Evolutionary conservation across 208 protist genomes (phyloP).

Genomic region (Leishmania martiniquensis): DNA sequence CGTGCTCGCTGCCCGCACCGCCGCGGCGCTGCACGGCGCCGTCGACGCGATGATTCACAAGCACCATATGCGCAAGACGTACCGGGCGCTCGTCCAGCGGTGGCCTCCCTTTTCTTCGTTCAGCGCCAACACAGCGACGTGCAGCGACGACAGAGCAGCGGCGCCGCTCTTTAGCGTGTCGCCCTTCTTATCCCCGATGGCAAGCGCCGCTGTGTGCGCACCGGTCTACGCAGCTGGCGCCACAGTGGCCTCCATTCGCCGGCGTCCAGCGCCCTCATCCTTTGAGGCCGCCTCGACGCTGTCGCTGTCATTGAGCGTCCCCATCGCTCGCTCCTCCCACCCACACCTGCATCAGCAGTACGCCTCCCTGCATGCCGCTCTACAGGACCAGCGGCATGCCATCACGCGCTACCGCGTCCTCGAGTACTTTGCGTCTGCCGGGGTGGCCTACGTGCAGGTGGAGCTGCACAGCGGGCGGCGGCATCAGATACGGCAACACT

Average conservation of each 20-base stretch:
- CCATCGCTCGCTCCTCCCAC: not conserved
- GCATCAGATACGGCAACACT: constrained; percentile 89
- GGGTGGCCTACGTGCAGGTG: constrained; percentile 72
- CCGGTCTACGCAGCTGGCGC: constrained; percentile 30
- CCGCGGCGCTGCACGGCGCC: constrained; percentile 30
- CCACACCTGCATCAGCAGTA: constrained; percentile 9
- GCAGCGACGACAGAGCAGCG: not conserved
- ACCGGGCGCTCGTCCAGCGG: constrained; percentile 62
- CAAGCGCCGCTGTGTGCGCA: constrained; percentile 6
- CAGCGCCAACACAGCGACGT: not conserved
- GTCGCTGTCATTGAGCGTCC: not conserved
- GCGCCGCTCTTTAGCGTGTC: constrained; percentile 17
- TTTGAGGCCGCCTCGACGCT: not conserved
- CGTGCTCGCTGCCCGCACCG: constrained; percentile 49
- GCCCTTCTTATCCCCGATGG: constrained; percentile 27
- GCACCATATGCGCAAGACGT: constrained; percentile 56
- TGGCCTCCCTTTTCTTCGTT: constrained; percentile 22
- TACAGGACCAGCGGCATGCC: constrained; percentile 50
- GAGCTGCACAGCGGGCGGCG: constrained; percentile 61
- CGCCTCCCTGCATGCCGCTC: constrained; percentile 13
- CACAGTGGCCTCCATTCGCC: constrained; percentile 5
- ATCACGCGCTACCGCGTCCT: constrained; percentile 69
- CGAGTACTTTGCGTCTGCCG: constrained; percentile 51
- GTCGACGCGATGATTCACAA: constrained; percentile 40
- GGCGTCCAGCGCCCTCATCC: not conserved